Evolutionary conservation across 345 rosid species (phyloP).

Genomic region (Eutrema japonicum): DNA sequence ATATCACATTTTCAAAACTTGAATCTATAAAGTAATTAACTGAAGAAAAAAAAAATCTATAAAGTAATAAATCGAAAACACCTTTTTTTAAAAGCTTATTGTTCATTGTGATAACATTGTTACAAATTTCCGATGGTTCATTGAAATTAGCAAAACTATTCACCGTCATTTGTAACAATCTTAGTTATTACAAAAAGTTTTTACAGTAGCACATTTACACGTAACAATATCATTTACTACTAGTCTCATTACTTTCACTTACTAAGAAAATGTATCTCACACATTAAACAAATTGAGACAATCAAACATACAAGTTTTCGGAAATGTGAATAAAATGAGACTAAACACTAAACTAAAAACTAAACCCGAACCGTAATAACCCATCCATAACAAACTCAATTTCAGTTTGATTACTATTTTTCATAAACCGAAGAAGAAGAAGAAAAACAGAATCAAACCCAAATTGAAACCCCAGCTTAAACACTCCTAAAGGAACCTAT

Average conservation of each 20-base stretch:
- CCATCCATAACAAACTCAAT: slow-evolving; percentile 19
- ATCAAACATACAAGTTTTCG: not conserved
- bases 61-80: too few relatives aligned
- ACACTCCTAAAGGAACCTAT: not conserved
- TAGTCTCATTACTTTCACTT: not conserved
- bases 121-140: too few relatives aligned
- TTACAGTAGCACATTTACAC: too few relatives aligned
- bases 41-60: too few relatives aligned
- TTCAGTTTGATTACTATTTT: slow-evolving; percentile 25
- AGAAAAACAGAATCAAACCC: slow-evolving; percentile 24
- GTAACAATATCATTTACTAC: not conserved
- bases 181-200: too few relatives aligned
- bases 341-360: slow-evolving; percentile 4
- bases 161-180: too few relatives aligned
- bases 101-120: too few relatives aligned
- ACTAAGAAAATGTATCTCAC: not conserved
- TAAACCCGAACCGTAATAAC: not conserved
- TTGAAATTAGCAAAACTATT: too few relatives aligned
- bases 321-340: not conserved
- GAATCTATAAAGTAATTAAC: not conserved
- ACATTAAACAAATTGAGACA: slow-evolving; percentile 4
- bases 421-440: not conserved
- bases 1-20: not conserved
- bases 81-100: too few relatives aligned
- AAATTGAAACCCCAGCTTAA: slow-evolving; percentile 6